phyloP scores from a whole-genome alignment of 805 yeast genomes.

The Wickerhamomyces rabaulensis region DNA sequence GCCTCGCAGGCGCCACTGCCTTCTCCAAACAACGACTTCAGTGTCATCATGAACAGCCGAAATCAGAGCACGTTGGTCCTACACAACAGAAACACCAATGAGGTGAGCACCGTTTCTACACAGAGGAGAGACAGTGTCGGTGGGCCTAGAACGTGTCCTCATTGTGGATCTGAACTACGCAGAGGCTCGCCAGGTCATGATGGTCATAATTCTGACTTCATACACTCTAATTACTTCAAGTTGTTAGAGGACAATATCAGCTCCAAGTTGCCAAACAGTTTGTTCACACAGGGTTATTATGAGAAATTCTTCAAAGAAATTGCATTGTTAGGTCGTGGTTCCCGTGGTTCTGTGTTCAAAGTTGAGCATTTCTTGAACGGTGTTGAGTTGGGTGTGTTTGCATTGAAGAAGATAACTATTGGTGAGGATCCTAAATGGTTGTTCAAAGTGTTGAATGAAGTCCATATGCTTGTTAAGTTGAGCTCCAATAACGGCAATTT shows the following conservation, averaged over 20 bases:
- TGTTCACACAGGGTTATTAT: slow-evolving; percentile 82
- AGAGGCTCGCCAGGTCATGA: not conserved
- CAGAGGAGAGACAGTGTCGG: not conserved
- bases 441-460: slow-evolving; percentile 70
- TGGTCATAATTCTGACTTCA: slow-evolving; percentile 2
- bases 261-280: slow-evolving; percentile 38
- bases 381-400: slow-evolving; percentile 70
- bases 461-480: slow-evolving; percentile 52
- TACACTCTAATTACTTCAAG: slow-evolving; percentile 16
- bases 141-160: slow-evolving; percentile 3
- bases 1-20: not conserved
- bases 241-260: slow-evolving; percentile 14
- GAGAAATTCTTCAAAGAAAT: slow-evolving; percentile 61
- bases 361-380: slow-evolving; percentile 79
- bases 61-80: slow-evolving; percentile 5
- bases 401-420: slow-evolving; percentile 78
- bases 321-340: slow-evolving; percentile 69
- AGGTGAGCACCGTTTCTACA: slow-evolving; percentile 4
- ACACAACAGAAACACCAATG: slow-evolving; percentile 7
- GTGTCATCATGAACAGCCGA: slow-evolving; percentile 1
- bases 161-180: slow-evolving; percentile 5
- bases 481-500: slow-evolving; percentile 53
- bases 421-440: slow-evolving; percentile 73
- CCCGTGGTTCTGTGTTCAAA: slow-evolving; percentile 78
- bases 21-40: not conserved